Conservation (phyloP, 495 filamentous ascomycete species). For the Podospora pseudocomata region DNA sequence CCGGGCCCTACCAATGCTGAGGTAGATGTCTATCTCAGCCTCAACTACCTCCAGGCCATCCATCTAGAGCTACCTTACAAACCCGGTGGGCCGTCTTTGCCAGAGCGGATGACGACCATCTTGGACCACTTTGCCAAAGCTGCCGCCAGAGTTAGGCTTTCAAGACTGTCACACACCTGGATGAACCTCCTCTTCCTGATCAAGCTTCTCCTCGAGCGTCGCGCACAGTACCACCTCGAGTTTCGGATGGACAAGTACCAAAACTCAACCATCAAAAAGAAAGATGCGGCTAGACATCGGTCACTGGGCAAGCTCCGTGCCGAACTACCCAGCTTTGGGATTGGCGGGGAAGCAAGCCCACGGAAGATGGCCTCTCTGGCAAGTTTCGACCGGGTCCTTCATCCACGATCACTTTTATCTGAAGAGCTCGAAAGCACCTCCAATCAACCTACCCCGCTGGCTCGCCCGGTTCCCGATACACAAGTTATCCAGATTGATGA, state of each 20-base stretch:
- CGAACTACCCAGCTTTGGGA: constrained; percentile 6
- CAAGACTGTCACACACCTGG: constrained; percentile 72
- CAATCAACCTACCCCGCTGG: constrained; percentile 74
- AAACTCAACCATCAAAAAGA: constrained; percentile 19
- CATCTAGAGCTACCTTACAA: constrained; percentile 37
- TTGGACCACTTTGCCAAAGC: constrained; percentile 60
- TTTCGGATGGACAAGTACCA: constrained; percentile 35
- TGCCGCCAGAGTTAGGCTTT: constrained; percentile 56
- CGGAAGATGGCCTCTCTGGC: constrained; percentile 34
- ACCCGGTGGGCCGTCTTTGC: constrained; percentile 28
- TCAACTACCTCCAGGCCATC: constrained; percentile 54
- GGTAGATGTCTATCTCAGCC: constrained; percentile 57
- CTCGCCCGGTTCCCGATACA: constrained; percentile 56
- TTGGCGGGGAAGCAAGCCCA: constrained; percentile 37
- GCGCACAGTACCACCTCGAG: constrained; percentile 55
- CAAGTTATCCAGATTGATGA: constrained; percentile 24
- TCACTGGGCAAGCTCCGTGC: constrained; percentile 13
- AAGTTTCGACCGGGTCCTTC: constrained; percentile 25
- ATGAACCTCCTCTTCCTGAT: constrained; percentile 62
- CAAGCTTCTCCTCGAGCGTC: constrained; percentile 54
- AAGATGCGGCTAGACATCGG: constrained; percentile 26
- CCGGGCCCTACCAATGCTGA: constrained; percentile 51
- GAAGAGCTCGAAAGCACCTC: constrained; percentile 68
- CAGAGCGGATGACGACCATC: constrained; percentile 47
- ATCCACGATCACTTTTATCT: constrained; percentile 37